These are phyloP conservation scores for Syncephalastrum contaminatum DNA, from an alignment of 371 early-diverging fungal species.

Conservation along the genomic window DNA sequence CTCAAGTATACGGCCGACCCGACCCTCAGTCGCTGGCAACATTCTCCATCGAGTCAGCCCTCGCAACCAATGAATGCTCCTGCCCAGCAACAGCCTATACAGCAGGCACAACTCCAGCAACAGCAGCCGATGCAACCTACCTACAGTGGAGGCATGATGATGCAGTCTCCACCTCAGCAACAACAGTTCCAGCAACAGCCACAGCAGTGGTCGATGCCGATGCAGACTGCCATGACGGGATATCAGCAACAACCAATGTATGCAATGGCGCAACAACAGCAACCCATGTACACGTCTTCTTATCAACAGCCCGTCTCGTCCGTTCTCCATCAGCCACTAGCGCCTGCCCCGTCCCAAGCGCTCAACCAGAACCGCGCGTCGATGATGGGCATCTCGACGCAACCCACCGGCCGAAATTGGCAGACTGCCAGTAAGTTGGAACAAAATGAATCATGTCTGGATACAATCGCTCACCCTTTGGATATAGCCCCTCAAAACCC, in stretches of 20 bases:
- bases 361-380: slow-evolving; percentile 1
- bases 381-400: slow-evolving; percentile 5
- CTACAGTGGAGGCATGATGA: too few relatives aligned
- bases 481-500: slow-evolving; percentile 50
- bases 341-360: slow-evolving; percentile 8
- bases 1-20: slow-evolving; percentile 27
- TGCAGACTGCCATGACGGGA: slow-evolving; percentile 18
- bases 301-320: slow-evolving; percentile 4
- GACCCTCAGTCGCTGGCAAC: slow-evolving; percentile 34
- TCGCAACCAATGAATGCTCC: too few relatives aligned
- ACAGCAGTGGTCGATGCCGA: slow-evolving; percentile 10
- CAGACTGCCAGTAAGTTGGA: slow-evolving; percentile 46
- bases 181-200: slow-evolving; percentile 10
- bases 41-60: neutral
- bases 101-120: slow-evolving; percentile 2
- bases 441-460: neutral
- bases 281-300: slow-evolving; percentile 11
- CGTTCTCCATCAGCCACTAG: slow-evolving; percentile 8
- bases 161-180: slow-evolving; percentile 13
- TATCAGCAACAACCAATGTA: slow-evolving; percentile 6
- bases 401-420: slow-evolving; percentile 42
- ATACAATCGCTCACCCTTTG: neutral
- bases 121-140: slow-evolving; percentile 15
- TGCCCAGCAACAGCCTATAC: slow-evolving; percentile 9
- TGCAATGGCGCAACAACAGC: slow-evolving; percentile 8